Conservation (phyloP, 2,329 filamentous ascomycete genomes). For the Colletotrichum sojae region DNA sequence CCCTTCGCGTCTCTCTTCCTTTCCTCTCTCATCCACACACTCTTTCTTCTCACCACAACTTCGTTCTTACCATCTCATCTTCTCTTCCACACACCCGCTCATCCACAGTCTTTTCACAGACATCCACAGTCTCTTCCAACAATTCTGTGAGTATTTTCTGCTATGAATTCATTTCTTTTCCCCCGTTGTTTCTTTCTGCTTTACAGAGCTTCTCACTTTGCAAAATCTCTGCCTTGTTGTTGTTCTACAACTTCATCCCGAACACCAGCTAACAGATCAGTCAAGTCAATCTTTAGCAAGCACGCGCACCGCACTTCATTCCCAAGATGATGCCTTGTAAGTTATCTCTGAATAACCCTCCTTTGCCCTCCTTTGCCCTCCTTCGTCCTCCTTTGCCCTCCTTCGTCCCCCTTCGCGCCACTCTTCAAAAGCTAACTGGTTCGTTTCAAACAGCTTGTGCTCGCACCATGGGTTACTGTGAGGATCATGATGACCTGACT, state of each 20-base stretch:
- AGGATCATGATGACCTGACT: slow-evolving; percentile 26
- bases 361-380: too few species aligned
- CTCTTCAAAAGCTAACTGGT: neutral
- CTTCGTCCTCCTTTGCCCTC: too few species aligned
- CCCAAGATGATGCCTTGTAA: slow-evolving; percentile 22
- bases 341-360: neutral
- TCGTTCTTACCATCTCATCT: slow-evolving; percentile 1
- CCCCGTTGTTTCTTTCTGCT: neutral
- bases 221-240: neutral
- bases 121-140: slow-evolving; percentile 10
- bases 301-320: neutral
- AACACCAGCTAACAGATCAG: slow-evolving; percentile 8
- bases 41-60: neutral
- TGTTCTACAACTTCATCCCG: too few species aligned
- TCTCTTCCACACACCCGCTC: slow-evolving; percentile 4
- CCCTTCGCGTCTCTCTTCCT: neutral
- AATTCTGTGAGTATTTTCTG: slow-evolving; percentile 24
- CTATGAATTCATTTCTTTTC: neutral
- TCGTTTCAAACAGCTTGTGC: neutral
- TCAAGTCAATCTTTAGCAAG: slow-evolving; percentile 19
- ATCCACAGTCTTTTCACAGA: slow-evolving; percentile 10
- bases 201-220: neutral
- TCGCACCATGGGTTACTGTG: slow-evolving; percentile 22
- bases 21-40: slow-evolving; percentile 7
- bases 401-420: too few species aligned